phyloP scores from a whole-genome alignment of 495 filamentous ascomycete genomes.

The Penicillium cinerascens region DNA sequence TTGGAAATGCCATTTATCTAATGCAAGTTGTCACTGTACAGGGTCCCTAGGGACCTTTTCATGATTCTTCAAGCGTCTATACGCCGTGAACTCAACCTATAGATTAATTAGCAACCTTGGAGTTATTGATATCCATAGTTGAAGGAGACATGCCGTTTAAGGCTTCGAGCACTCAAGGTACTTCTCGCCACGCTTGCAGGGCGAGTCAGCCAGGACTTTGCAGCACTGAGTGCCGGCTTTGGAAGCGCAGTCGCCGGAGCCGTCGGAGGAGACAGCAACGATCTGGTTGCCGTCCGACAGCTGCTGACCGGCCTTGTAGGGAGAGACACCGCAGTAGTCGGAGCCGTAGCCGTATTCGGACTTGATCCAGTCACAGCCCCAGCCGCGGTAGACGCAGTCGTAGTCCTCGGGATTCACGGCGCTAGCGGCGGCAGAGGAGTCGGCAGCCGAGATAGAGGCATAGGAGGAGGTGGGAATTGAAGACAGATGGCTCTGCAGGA shows the following conservation, averaged over 20 bases:
- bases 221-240: constrained; percentile 6
- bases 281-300: constrained; percentile 2
- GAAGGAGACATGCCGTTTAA: constrained; percentile 1
- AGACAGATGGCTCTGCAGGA: not conserved
- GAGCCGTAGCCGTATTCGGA: constrained; percentile 10
- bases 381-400: constrained; percentile 12
- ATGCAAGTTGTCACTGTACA: not conserved
- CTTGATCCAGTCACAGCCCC: constrained; percentile 9
- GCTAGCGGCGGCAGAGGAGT: not conserved
- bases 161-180: constrained; percentile 12
- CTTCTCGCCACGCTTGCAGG: constrained; percentile 13
- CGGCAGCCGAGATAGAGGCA: not conserved
- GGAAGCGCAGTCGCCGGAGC: constrained; percentile 7
- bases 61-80: not conserved
- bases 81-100: not conserved
- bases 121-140: not conserved
- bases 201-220: constrained; percentile 4
- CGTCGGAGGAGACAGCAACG: constrained; percentile 10
- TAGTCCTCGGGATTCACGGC: constrained; percentile 1
- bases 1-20: not conserved
- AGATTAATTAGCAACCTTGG: not conserved
- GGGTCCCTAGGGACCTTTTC: not conserved
- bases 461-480: not conserved
- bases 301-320: constrained; percentile 7
- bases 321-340: constrained; percentile 10